Evolutionary conservation across 2,329 filamentous ascomycete species (phyloP).

Genomic region (Alternaria consortialis): DNA sequence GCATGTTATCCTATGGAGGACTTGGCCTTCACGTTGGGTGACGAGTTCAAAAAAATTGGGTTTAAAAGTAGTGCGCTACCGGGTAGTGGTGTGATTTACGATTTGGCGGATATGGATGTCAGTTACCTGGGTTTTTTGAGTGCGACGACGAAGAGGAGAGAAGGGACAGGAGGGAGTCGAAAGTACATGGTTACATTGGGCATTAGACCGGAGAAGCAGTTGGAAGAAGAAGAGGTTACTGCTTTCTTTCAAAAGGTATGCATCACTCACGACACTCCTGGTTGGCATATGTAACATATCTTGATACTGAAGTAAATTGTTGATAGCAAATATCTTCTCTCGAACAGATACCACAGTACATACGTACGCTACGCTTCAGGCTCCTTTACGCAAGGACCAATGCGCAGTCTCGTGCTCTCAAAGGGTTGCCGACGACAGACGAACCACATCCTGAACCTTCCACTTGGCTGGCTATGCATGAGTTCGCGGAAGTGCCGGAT

Average conservation of each 20-base stretch:
- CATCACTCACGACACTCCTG: no score
- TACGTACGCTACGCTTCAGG: conserved; percentile 33
- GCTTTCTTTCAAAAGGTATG: conserved; percentile 25
- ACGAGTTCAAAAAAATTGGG: conserved; percentile 48
- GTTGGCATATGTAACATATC: no score
- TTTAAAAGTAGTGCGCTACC: conserved; percentile 46
- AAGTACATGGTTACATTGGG: conserved; percentile 29
- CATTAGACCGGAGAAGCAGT: conserved; percentile 24
- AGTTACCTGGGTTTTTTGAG: conserved; percentile 31
- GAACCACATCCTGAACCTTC: conserved; percentile 35
- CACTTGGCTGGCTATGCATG: conserved; percentile 40
- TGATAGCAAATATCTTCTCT: conserved; percentile 25
- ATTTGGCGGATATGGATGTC: conserved; percentile 45
- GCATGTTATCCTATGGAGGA: conserved; percentile 52
- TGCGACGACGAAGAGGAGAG: conserved; percentile 16
- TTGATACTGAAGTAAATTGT: neutral
- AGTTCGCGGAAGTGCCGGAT: conserved; percentile 29
- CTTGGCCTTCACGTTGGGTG: conserved; percentile 45
- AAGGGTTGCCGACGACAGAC: conserved; percentile 36
- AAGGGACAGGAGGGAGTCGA: neutral
- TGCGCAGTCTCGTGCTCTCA: conserved; percentile 40
- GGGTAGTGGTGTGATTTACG: conserved; percentile 35
- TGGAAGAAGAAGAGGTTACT: conserved; percentile 22
- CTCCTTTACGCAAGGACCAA: conserved; percentile 42
- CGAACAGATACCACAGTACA: conserved; percentile 27